Conservation (phyloP, 768 basidiomycete species). For the Plicaturopsis crispa region DNA sequence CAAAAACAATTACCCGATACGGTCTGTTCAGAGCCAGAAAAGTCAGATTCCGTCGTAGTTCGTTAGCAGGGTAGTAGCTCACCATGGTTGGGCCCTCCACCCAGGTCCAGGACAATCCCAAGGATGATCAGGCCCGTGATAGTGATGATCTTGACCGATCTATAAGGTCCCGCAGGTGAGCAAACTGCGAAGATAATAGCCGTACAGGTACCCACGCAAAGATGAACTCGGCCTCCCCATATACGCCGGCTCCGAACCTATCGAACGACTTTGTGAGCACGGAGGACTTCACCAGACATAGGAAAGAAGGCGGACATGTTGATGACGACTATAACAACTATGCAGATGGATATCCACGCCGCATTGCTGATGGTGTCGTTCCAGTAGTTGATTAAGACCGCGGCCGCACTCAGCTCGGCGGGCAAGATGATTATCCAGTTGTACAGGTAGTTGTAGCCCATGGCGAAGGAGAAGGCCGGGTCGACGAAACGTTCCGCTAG, state of each 20-base stretch:
- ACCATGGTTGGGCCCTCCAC: conserved; percentile 33
- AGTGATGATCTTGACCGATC: conserved; percentile 54
- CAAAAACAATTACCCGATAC: conserved; percentile 12
- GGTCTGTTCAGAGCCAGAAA: conserved; percentile 6
- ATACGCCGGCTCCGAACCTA: conserved; percentile 28
- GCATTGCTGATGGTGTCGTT: conserved; percentile 30
- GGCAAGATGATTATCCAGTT: conserved; percentile 24
- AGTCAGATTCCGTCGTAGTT: conserved; percentile 45
- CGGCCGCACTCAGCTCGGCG: conserved; percentile 43
- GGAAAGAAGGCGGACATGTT: conserved; percentile 28
- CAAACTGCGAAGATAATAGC: no score
- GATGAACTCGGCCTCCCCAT: conserved; percentile 73
- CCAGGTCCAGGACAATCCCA: conserved; percentile 62
- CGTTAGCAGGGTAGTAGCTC: conserved; percentile 46
- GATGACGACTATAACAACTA: conserved; percentile 41
- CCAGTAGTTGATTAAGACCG: conserved; percentile 46
- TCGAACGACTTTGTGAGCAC: not conserved
- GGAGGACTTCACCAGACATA: no score
- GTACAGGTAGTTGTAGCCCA: conserved; percentile 36
- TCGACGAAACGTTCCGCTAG: conserved; percentile 42
- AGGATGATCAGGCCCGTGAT: conserved; percentile 51
- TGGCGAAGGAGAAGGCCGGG: conserved; percentile 34
- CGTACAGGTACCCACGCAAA: conserved; percentile 27
- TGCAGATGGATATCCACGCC: conserved; percentile 44
- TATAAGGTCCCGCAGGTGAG: conserved; percentile 12